Conservation (phyloP, 768 basidiomycete genomes). For the Suillus subalutaceus region DNA sequence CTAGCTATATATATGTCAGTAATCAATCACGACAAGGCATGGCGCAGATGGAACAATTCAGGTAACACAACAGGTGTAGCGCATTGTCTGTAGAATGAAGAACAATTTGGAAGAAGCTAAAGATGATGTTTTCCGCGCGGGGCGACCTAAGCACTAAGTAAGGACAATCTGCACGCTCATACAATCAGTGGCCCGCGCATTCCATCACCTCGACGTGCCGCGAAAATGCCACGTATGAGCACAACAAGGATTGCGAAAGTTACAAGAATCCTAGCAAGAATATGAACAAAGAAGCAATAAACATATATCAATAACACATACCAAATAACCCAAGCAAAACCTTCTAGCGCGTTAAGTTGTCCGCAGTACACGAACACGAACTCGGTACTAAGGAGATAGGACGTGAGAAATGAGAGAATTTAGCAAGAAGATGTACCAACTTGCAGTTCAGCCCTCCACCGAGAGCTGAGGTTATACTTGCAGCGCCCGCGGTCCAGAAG, state of each 20-base stretch:
- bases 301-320: constrained; percentile 34
- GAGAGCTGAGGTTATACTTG: constrained; percentile 64
- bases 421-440: constrained; percentile 38
- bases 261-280: constrained; percentile 56
- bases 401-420: constrained; percentile 3
- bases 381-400: constrained; percentile 36
- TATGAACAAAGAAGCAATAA: background rate
- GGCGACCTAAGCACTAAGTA: background rate
- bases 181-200: constrained; percentile 56
- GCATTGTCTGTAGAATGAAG: background rate
- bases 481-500: constrained; percentile 76
- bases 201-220: constrained; percentile 69
- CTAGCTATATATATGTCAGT: background rate
- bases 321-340: constrained; percentile 78
- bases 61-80: background rate
- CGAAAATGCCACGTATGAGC: constrained; percentile 59
- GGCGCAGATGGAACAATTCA: constrained; percentile 2
- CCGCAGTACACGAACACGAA: constrained; percentile 62
- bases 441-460: constrained; percentile 74
- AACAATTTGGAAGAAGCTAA: background rate
- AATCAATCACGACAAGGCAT: background rate
- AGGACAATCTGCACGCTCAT: constrained; percentile 14
- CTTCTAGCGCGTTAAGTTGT: constrained; percentile 76
- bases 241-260: constrained; percentile 63
- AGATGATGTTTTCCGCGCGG: background rate